These are phyloP conservation scores for Sordariomycetes sp. DNA, from an alignment of 2,329 filamentous ascomycete species.

Conservation along the genomic window DNA sequence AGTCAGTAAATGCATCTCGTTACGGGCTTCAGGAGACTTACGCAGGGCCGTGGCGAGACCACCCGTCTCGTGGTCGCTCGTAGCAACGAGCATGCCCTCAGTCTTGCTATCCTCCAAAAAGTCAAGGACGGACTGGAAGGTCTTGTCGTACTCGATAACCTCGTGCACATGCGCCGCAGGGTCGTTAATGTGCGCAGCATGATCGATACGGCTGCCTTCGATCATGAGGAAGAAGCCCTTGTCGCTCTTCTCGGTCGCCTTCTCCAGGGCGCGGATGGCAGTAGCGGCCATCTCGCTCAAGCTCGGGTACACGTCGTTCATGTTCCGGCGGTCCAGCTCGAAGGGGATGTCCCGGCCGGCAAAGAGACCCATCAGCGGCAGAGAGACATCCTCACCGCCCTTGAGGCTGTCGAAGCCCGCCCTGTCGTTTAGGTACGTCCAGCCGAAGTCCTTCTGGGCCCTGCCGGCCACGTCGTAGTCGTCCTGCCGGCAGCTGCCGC, in stretches of 20 bases:
- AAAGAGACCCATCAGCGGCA: constrained; percentile 80
- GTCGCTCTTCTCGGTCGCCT: constrained; percentile 70
- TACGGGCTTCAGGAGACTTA: constrained; percentile 21
- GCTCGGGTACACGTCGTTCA: constrained; percentile 72
- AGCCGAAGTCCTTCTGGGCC: constrained; percentile 64
- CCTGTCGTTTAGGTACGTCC: constrained; percentile 63
- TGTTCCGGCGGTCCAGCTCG: constrained; percentile 75
- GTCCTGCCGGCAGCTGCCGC: constrained; percentile 72
- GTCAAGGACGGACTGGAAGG: constrained; percentile 71
- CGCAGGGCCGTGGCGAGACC: constrained; percentile 72
- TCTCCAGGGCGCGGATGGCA: constrained; percentile 65
- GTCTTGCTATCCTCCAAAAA: constrained; percentile 65
- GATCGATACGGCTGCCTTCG: constrained; percentile 90
- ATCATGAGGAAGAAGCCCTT: constrained; percentile 99
- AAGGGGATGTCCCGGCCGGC: constrained; percentile 76
- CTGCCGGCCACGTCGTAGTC: constrained; percentile 60
- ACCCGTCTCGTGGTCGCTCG: constrained; percentile 93
- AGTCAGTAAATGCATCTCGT: constrained; percentile 24
- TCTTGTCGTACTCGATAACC: constrained; percentile 85
- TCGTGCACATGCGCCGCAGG: constrained; percentile 78
- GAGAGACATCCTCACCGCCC: constrained; percentile 50
- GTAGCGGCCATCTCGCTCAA: constrained; percentile 83
- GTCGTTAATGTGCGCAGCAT: constrained; percentile 80
- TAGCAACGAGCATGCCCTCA: constrained; percentile 72
- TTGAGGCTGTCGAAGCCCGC: constrained; percentile 63